Evolutionary conservation across 768 basidiomycete genomes (phyloP).

Genomic region (Leccinellum albellum): DNA sequence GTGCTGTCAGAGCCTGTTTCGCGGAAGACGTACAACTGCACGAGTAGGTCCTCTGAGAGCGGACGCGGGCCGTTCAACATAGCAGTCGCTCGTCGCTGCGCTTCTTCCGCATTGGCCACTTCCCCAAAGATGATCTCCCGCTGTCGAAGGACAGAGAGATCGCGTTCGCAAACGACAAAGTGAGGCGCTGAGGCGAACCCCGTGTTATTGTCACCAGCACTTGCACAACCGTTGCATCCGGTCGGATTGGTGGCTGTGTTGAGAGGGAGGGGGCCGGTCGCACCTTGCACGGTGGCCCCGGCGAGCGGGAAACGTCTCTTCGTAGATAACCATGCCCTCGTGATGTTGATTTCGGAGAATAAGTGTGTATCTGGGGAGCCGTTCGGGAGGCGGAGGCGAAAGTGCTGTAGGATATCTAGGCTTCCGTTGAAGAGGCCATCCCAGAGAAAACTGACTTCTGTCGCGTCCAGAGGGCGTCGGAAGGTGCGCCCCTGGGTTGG

Average conservation of each 20-base stretch:
- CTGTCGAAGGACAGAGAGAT: constrained; percentile 28
- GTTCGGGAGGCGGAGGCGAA: constrained; percentile 26
- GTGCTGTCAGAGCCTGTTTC: constrained; percentile 30
- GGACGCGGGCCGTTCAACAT: constrained; percentile 34
- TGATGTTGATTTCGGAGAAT: constrained; percentile 34
- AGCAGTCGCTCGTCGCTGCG: constrained; percentile 23
- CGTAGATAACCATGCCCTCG: constrained; percentile 41
- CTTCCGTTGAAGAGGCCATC: constrained; percentile 41
- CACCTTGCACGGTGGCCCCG: constrained; percentile 36
- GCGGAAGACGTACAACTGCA: constrained; percentile 40
- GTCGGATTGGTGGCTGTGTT: not conserved
- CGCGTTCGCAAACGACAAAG: constrained; percentile 42
- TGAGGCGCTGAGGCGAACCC: constrained; percentile 14
- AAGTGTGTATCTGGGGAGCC: constrained; percentile 20
- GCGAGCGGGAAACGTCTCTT: constrained; percentile 52
- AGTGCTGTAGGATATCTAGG: constrained; percentile 40
- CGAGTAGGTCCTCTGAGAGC: constrained; percentile 41
- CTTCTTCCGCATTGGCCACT: constrained; percentile 35
- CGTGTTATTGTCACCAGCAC: not conserved
- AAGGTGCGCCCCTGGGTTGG: constrained; percentile 13
- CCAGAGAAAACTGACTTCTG: constrained; percentile 42
- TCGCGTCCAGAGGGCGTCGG: constrained; percentile 37
- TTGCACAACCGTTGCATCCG: not conserved
- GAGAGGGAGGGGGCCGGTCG: not conserved
- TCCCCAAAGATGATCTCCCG: constrained; percentile 39